Percentiles rank a stretch among this genome's conserved stretches.
Evolutionary conservation across 2,329 filamentous ascomycete genomes (phyloP).

Genomic region (Alternaria solani): DNA sequence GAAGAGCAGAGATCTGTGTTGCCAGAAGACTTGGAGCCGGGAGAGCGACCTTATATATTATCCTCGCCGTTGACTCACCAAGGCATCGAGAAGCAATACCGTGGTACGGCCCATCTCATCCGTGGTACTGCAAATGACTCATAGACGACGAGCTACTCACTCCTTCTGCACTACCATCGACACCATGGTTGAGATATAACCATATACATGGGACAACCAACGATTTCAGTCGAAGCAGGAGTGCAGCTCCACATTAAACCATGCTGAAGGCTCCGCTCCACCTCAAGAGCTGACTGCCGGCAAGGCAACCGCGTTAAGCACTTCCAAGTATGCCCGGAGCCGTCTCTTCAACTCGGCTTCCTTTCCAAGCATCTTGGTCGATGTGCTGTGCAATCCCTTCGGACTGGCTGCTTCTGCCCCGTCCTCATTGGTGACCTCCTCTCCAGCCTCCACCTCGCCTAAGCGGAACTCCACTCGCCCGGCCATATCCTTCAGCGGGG

Average conservation of each 20-base stretch:
- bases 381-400: neutral
- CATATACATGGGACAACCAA: no score
- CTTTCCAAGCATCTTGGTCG: no score
- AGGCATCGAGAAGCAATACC: no score
- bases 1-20: no score
- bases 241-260: neutral
- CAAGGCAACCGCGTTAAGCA: neutral
- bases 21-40: neutral
- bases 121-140: no score
- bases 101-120: no score
- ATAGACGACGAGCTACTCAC: no score
- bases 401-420: slow-evolving; percentile 4
- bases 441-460: slow-evolving; percentile 17
- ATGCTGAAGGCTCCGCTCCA: neutral
- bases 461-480: slow-evolving; percentile 13
- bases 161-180: no score
- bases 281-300: neutral
- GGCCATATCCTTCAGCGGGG: slow-evolving; percentile 16
- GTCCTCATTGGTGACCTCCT: neutral
- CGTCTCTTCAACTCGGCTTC: neutral
- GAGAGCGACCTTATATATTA: no score
- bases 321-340: neutral
- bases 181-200: no score
- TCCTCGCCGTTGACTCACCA: no score
- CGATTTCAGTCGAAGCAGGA: neutral